Conservation (phyloP, 2,329 filamentous ascomycete species). For the Aspergillus sp. region DNA sequence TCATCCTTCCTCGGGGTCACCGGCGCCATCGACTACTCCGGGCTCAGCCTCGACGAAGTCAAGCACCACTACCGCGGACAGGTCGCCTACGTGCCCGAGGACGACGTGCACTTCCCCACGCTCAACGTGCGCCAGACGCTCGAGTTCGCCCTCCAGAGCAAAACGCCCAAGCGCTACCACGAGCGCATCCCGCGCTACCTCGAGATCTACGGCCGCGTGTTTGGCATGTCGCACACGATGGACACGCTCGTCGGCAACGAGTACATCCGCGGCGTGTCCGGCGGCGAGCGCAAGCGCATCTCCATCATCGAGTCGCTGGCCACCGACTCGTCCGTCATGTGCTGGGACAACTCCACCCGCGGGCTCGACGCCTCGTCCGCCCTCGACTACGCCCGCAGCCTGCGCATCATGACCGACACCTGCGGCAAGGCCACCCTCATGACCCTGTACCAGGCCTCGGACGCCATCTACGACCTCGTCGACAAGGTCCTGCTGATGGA, state of each 20-base stretch:
- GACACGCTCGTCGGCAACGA: slow-evolving; percentile 64
- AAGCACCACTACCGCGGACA: slow-evolving; percentile 66
- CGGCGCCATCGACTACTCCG: slow-evolving; percentile 68
- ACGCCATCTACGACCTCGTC: slow-evolving; percentile 65
- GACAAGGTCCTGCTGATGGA: slow-evolving; percentile 75
- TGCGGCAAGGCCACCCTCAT: slow-evolving; percentile 65
- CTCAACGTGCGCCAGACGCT: slow-evolving; percentile 72
- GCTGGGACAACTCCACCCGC: slow-evolving; percentile 74
- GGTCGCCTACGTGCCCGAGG: slow-evolving; percentile 70
- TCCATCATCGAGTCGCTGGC: slow-evolving; percentile 71
- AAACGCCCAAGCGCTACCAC: slow-evolving; percentile 63
- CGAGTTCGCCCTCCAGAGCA: slow-evolving; percentile 67
- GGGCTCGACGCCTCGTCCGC: slow-evolving; percentile 73
- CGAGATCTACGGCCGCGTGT: slow-evolving; percentile 67
- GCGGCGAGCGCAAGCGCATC: slow-evolving; percentile 73
- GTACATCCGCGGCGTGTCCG: slow-evolving; percentile 61
- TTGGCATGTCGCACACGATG: slow-evolving; percentile 69
- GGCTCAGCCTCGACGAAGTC: slow-evolving; percentile 63
- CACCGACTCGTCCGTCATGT: slow-evolving; percentile 66
- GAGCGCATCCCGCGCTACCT: slow-evolving; percentile 64
- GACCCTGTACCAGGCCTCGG: slow-evolving; percentile 66
- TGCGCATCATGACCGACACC: slow-evolving; percentile 69
- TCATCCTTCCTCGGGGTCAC: slow-evolving; percentile 62
- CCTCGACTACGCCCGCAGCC: slow-evolving; percentile 66
- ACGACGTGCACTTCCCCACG: slow-evolving; percentile 68